Evolutionary conservation across 495 filamentous ascomycete species (phyloP).

Genomic region (Aspergillus baeticus): DNA sequence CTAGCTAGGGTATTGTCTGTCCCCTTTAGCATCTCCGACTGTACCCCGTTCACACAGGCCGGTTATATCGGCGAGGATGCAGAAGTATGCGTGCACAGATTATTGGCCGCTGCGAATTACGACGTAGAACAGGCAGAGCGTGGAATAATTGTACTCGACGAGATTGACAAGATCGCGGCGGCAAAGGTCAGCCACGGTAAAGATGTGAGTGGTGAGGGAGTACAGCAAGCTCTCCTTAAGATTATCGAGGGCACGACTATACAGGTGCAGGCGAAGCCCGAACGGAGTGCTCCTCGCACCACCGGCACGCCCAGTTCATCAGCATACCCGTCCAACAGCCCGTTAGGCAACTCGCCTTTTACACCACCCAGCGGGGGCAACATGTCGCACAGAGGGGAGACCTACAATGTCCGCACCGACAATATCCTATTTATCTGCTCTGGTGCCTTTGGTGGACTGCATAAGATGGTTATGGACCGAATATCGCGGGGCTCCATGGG

Average conservation of each 20-base stretch:
- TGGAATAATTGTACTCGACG: conserved; percentile 93
- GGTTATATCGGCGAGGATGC: conserved; percentile 98
- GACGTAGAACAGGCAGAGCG: conserved; percentile 81
- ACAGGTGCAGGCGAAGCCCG: conserved; percentile 78
- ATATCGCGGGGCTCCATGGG: conserved; percentile 87
- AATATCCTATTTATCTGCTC: conserved; percentile 97
- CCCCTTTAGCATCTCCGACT: conserved; percentile 96
- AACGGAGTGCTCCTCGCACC: conserved; percentile 55
- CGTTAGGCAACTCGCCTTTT: conserved; percentile 44
- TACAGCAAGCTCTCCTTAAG: conserved; percentile 94
- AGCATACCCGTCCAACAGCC: conserved; percentile 47
- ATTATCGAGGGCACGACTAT: conserved; percentile 95
- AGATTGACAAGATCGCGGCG: conserved; percentile 93
- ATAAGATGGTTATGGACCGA: conserved; percentile 83
- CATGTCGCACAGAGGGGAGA: conserved; percentile 67
- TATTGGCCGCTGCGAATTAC: conserved; percentile 88
- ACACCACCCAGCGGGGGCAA: conserved; percentile 35
- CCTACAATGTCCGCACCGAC: conserved; percentile 87
- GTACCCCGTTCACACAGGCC: conserved; percentile 94
- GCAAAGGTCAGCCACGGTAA: conserved; percentile 67
- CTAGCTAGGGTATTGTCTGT: conserved; percentile 80
- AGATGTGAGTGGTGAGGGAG: conserved; percentile 89
- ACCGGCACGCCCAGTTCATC: conserved; percentile 36
- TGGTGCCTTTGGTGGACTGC: conserved; percentile 89
- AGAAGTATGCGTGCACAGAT: conserved; percentile 85